These are phyloP conservation scores for Lathyrus aphaca DNA, from an alignment of 306 rosid species.

Conservation along the genomic window DNA sequence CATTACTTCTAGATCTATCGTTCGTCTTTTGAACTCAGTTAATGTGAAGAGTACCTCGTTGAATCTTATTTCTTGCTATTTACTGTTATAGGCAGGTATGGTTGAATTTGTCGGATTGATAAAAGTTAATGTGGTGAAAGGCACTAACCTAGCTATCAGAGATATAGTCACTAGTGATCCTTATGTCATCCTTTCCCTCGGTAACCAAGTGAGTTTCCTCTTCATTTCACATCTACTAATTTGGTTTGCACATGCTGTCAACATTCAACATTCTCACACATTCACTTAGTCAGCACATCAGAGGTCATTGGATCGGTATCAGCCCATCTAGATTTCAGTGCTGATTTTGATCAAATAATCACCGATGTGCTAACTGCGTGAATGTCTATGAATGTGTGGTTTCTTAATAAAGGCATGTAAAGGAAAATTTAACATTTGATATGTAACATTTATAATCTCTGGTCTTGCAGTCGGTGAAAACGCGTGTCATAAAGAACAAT, in stretches of 20 bases:
- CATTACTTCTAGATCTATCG: constrained; percentile 2
- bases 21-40: constrained; percentile 3
- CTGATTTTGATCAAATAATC: no score
- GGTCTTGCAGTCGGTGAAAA: constrained; percentile 78
- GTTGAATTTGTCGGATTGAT: constrained; percentile 88
- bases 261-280: no score
- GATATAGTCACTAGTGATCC: constrained; percentile 91
- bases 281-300: no score
- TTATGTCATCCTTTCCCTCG: constrained; percentile 83
- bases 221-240: constrained; percentile 31
- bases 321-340: no score
- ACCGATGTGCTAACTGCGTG: no score
- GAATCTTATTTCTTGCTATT: constrained; percentile 42
- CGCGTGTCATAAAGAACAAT: constrained; percentile 85
- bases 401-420: neutral
- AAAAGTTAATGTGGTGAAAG: constrained; percentile 89
- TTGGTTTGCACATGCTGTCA: no score
- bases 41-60: neutral
- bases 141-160: constrained; percentile 82
- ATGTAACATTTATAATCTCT: constrained; percentile 8
- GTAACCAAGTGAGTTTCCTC: constrained; percentile 82
- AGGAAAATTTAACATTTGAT: constrained; percentile 24
- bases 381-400: no score
- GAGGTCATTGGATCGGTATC: no score
- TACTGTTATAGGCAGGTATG: constrained; percentile 89